Evolutionary conservation across 2,329 filamentous ascomycete genomes (phyloP), one percentile per base, ranked within the genome.

Genomic region (Amauroascus niger): DNA sequence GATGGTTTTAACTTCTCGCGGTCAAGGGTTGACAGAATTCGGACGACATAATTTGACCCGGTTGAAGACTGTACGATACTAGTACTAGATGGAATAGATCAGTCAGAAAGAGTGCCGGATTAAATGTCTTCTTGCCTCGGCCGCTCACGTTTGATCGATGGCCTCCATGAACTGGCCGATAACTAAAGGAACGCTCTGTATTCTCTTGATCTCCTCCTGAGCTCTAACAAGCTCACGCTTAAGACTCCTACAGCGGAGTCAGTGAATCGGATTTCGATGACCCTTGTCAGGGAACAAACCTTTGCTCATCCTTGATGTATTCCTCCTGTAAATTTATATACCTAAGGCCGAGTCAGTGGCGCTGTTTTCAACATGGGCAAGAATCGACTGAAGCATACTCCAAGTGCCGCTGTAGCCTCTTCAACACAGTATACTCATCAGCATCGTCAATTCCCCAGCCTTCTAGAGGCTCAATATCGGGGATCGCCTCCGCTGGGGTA

Each of bases 151-250:
- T 74, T 98, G 93, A 71, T 98, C 93, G 68, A 98, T 98, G 53
- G 93, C 93, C 74, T 98, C 93, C 93, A 98, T 98, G 69, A 98
- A 98, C 74, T 98, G 93, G 57, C 93, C 93, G 69, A 98, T 98
- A 59, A 98, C 93, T 58, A 98, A 76, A 26, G 93, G 93, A 52
- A 98, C 93, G 71, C 89, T 96, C 76, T 98, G 93, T 70, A 98
- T 98, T 61, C 93, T 84, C 79, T 98, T 98, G 76, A 98, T 98
- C 76, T 98, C 93, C 72, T 98, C 93, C 71, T 98, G 93, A 63
- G 93, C 93, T 63, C 93, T 84, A 53, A 98, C 91, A 49, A 98
- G 81, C 77, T 98, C 93, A 63, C 93, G 83, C 79, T 98, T 98
- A 71, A 98, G 74, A 74, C 89, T 96, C 76, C 88, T 89, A 62